Base-by-base conservation (phyloP, 495 filamentous ascomycete genomes). In the Penicillium silybi region DNA sequence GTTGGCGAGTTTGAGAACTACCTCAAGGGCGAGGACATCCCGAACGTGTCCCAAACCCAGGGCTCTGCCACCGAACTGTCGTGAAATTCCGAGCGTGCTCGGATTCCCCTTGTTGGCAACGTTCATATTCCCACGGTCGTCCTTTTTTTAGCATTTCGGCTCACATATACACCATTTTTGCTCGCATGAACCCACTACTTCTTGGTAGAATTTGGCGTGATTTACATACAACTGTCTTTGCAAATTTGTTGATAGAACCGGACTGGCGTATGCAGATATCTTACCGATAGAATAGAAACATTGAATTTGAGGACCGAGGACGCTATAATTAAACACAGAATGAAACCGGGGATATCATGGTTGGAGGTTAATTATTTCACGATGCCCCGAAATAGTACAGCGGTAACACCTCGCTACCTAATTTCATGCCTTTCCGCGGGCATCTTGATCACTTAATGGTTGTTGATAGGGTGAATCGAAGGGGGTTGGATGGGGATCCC, bases 1-100 rank as follows among this genome's bases (percentile, higher is more conserved):
- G 80, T 96, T 51, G 92, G 92, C 7, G 88, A 95, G 66, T 83
- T 79, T 34, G 93, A 98, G 72, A 79, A 80, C 44, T 95, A 90
- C 61, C 73, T 98, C 23, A 83, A 80, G 59, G 87, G 87, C 10
- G 82, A 80, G 7, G 66, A 74, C 26, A 67, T 74, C 45, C 66
- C 63, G 38, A 74, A 73, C 49, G 49, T 69, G 50, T 65, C 67
- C 23, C 68, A 64, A 50, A 43, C 39, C 11, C 39, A 54, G 20
- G 46, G 45, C 11, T 37, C 44, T 23, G 22, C 41, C 6, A 50
- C 45, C 10, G 50, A 43, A 17, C 25, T 43, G 29, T 23, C 44
- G 11, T 32, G 13, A 32, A 32, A 11, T 11, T 3, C 11, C 1
- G 1, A 10, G 9, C 10, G 10, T 23, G 41, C 9, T 25, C 7